Evolutionary conservation across 805 yeast genomes (phyloP), one percentile per base, ranked within the genome.

Genomic region (Naumovozyma castellii): DNA sequence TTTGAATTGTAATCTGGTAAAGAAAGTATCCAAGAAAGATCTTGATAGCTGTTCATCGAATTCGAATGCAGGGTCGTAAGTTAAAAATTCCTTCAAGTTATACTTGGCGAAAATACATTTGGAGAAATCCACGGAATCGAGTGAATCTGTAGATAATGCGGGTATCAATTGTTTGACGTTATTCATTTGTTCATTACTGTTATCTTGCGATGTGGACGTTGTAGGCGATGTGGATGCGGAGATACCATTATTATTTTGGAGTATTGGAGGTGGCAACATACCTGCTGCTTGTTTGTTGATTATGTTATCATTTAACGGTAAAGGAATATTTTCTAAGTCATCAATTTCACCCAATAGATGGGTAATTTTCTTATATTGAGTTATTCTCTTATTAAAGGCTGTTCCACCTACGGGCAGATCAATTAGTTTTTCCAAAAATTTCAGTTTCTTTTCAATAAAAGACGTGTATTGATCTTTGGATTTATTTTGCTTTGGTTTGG

Each of bases 391-490:
- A 45, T 54, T 57, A 30, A 53, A 57, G 3, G 54, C 47, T 10
- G 45, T 44, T 9, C 62, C 60, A 29, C 52, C 56, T n/a, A 47
- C 48, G 5, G 53, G 49, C 20, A 59, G 29, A 17, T 46, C 59
- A 25, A 75, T 50, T 18, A 72, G 41, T 36, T 65, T 67, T 44
- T 78, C 82, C 37, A 78, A 50, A 38, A 67, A 69, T 36, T 65
- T 66, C 20, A 78, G 65, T 48, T 72, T 73, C 42, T 69, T 71
- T 48, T 78, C 84, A 38, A 78, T 50, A 53, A 75, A 67, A 13
- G 65, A 35, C 1, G 80, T 75, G 49, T 78, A 76, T 30, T 75
- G 78, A 47, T 75, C 76, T 50, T 73, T 75, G 4, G 56, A 27
- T 16, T 31, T 22, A 6, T n/a, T n/a, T 9, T 29, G 8, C 13